Base-by-base conservation (phyloP, 2,329 filamentous ascomycete genomes). In the Stagonosporopsis chrysanthemi region DNA sequence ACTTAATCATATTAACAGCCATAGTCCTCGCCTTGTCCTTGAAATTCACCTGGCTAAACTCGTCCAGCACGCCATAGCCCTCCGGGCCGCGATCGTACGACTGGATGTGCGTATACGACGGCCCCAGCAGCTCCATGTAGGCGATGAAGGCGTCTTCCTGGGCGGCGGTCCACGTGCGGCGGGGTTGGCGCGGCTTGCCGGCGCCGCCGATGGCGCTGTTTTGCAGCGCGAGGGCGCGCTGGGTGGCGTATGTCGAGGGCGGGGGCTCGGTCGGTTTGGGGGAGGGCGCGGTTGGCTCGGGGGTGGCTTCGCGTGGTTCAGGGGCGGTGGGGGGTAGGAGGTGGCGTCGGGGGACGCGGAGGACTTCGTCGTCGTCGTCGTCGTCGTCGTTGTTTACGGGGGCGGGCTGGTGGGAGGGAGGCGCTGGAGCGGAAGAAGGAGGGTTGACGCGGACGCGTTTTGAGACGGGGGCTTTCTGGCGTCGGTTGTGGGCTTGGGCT, bases 21-120 rank as follows among this genome's bases (percentile, higher is more conserved):
- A 80, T 75, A 40, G 72, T 79, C 45, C 76, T 66, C 12, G 71
- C 77, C 58, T 80, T 80, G 42, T 80, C 78, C 60, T 80, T 80
- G 7, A 86, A 58, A 41, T 84, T 81, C 2, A 84, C 82, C 57
- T 87, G 82, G 6, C 71, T 76, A 2, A 85, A 77, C 4, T 70
- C 62, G 11, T 74, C 65, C 19, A 76, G 51, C 9, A 70, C 41
- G 39, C 73, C 70, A 11, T 52, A 31, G 0, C 63, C 62, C 1
- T 57, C 60, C 4, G 39, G 17, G 2, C 42, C 40, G 6, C 42
- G 33, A 45, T 75, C 72, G n/a, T 62, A 33, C 22, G 53, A 40
- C 4, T 70, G 38, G 42, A 89, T 84, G 0, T 49, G 24, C 2
- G 82, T 61, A 77, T 83, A 89, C 9, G 69, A 70, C 5, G 72